Conservation (phyloP, 306 rosid species). For the Pterocarpus santalinus region DNA sequence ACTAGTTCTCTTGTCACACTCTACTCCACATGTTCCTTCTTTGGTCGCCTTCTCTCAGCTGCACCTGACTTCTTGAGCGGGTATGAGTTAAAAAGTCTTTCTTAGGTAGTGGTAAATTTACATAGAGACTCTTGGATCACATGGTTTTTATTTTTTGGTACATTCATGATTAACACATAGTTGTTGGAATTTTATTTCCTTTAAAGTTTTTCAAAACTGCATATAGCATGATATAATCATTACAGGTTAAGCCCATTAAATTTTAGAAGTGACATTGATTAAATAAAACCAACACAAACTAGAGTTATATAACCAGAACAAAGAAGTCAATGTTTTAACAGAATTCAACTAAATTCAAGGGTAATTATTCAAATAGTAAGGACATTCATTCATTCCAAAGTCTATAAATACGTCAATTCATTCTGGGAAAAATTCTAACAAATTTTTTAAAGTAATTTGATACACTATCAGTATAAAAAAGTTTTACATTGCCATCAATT, state of each 20-base stretch:
- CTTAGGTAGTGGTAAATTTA: background rate
- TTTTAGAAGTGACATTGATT: background rate
- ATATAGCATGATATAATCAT: background rate
- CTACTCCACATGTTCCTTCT: slow-evolving; percentile 87
- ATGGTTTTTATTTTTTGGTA: no score
- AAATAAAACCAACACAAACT: background rate
- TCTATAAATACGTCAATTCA: background rate
- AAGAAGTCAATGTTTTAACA: background rate
- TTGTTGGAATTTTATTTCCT: no score
- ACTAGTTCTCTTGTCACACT: slow-evolving; percentile 75
- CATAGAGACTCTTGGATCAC: no score
- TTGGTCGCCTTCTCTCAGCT: slow-evolving; percentile 86
- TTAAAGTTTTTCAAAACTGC: background rate
- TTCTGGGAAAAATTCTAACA: background rate
- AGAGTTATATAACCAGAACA: background rate
- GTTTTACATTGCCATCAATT: no score
- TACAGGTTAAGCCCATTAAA: background rate
- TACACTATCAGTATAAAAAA: no score
- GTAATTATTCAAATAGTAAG: background rate
- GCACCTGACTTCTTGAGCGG: slow-evolving; percentile 74
- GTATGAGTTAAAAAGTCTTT: slow-evolving; percentile 56
- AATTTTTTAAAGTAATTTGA: no score
- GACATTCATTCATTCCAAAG: background rate
- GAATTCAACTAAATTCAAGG: background rate
- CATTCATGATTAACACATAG: no score